Conservation (phyloP, 2,329 filamentous ascomycete species). For the Claviceps sp. region DNA sequence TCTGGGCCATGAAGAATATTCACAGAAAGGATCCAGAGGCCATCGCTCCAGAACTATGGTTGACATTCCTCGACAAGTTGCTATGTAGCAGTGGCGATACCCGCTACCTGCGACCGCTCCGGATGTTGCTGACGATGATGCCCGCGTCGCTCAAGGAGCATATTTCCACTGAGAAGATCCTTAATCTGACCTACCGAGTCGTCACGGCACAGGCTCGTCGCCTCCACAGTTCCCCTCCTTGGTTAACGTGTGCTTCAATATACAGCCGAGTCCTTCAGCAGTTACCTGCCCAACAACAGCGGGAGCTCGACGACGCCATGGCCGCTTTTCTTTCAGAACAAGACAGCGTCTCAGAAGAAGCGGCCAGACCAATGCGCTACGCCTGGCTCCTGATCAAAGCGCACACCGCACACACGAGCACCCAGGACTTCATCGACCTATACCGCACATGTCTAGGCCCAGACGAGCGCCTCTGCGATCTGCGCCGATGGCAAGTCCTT, state of each 20-base stretch:
- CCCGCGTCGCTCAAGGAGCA: constrained; percentile 7
- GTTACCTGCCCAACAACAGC: constrained; percentile 5
- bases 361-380: constrained; percentile 6
- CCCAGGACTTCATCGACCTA: constrained; percentile 6
- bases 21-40: constrained; percentile 1
- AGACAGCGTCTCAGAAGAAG: constrained; percentile 5
- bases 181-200: constrained; percentile 6
- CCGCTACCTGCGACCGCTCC: constrained; percentile 10
- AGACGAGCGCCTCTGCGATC: constrained; percentile 1
- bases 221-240: constrained; percentile 7
- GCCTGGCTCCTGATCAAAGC: constrained; percentile 13
- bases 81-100: constrained; percentile 5
- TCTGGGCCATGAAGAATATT: constrained; percentile 8
- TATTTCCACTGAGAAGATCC: constrained; percentile 7
- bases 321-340: constrained; percentile 5
- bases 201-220: constrained; percentile 10
- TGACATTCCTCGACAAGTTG: constrained; percentile 6
- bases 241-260: constrained; percentile 8
- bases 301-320: constrained; percentile 6
- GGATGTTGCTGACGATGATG: constrained; percentile 8
- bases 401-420: constrained; percentile 6
- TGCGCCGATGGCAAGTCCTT: constrained; percentile 13
- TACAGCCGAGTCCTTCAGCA: constrained; percentile 8
- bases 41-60: constrained; percentile 9
- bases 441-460: constrained; percentile 3